Base-by-base conservation (phyloP, 2,329 filamentous ascomycete genomes). In the Aspergillus unguis region DNA sequence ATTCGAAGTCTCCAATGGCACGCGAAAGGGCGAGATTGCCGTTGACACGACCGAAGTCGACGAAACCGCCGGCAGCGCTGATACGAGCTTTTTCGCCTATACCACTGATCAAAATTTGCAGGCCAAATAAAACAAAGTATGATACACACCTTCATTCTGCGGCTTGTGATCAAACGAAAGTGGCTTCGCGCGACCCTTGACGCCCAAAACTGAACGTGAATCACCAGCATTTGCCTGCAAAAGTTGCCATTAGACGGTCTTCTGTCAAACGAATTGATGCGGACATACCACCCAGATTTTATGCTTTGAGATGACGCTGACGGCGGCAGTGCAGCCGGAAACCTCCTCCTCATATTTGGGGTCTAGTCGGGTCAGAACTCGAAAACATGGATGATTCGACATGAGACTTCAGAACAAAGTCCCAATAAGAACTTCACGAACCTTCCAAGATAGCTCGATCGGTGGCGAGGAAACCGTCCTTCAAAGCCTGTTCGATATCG, bases 101-200 rank as follows among this genome's bases (percentile, higher is more conserved):
- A 40, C n/a, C 50, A 47, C 38, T 44, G 32, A 52, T 65, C 29
- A 61, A 54, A 42, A 46, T 9, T 48, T 45, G 41, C 4, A 9
- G 41, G 32, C 17, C 3, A 29, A 33, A 41, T 29, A 48, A n/a
- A 23, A 10, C 43, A 31, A 23, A 26, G 35, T 25, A 29, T 26
- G 28, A 25, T 27, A 65, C 67, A 52, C 70, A 95, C 91, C 90
- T 82, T 99, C 94, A 64, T 97, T 96, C 73, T 96, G 92, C 38
- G 94, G 94, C 77, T 99, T 99, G 80, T 99, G 94, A 72, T 99
- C 94, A 70, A 95, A 95, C n/a, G 94, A 99, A 55, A 99, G 81
- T 48, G 94, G 94, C 78, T 97, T 99, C 62, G 94, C 94, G 65
- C 94, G 85, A 61, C 94, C 94, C 78, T 97, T 99, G 67, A 99